Percentiles rank a stretch among this genome's conserved stretches.
Evolutionary conservation across 2,329 filamentous ascomycete species (phyloP).

Genomic region (Talaromyces verruculosus): DNA sequence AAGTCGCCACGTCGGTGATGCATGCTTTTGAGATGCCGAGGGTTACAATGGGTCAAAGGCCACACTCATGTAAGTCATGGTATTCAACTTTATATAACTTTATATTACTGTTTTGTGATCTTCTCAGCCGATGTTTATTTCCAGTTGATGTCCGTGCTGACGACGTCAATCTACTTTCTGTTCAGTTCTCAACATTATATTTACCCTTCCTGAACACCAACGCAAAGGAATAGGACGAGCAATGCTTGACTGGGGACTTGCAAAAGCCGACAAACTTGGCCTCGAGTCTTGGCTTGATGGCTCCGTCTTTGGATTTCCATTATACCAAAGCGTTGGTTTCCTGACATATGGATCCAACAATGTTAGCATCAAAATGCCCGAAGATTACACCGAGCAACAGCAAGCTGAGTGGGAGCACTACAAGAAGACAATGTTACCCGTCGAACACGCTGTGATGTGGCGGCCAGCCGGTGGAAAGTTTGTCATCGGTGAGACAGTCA

Average conservation of each 20-base stretch:
- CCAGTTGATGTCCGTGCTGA: not conserved
- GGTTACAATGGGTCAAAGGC: slow-evolving; percentile 5
- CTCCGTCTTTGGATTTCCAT: slow-evolving; percentile 4
- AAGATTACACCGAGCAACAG: slow-evolving; percentile 5
- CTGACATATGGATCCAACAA: slow-evolving; percentile 17
- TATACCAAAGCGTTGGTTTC: slow-evolving; percentile 15
- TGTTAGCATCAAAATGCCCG: slow-evolving; percentile 3
- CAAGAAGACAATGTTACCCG: slow-evolving; percentile 7
- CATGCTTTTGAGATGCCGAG: slow-evolving; percentile 13
- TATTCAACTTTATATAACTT: not conserved
- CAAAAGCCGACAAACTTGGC: slow-evolving; percentile 12
- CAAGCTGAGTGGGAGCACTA: slow-evolving; percentile 17
- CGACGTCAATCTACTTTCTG: not conserved
- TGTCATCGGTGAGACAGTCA: slow-evolving; percentile 19
- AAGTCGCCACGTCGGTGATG: slow-evolving; percentile 14
- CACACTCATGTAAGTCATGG: slow-evolving; percentile 14
- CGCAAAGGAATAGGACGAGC: slow-evolving; percentile 10
- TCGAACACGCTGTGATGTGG: slow-evolving; percentile 19
- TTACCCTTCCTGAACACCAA: slow-evolving; percentile 13
- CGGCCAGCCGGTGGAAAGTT: slow-evolving; percentile 10
- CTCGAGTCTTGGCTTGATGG: slow-evolving; percentile 16
- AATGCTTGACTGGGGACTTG: slow-evolving; percentile 14
- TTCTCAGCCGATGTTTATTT: not conserved
- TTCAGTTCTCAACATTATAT: slow-evolving; percentile 17
- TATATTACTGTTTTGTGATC: not conserved